Conservation (phyloP, 2,329 filamentous ascomycete genomes). For the Penicillium sp. region DNA sequence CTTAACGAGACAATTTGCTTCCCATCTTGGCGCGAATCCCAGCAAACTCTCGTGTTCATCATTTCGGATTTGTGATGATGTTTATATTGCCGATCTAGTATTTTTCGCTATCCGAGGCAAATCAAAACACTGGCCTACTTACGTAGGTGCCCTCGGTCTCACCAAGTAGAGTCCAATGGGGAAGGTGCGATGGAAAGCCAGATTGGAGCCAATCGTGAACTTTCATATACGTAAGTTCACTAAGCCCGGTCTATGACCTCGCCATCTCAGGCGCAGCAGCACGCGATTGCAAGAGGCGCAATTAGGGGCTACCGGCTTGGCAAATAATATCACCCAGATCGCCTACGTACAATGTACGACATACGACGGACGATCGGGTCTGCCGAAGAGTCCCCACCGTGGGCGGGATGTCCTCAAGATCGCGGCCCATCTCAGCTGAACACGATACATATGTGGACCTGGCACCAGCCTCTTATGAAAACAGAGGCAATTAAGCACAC, state of each 20-base stretch:
- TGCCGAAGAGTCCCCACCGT: not conserved
- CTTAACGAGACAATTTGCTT: constrained; percentile 6
- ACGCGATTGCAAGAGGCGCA: constrained; percentile 8
- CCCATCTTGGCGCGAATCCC: constrained; percentile 23
- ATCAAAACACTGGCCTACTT: not conserved
- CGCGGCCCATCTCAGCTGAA: constrained; percentile 1
- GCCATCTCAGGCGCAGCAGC: not conserved
- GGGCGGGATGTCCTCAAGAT: not conserved
- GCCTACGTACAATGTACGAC: not conserved
- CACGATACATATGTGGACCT: not conserved
- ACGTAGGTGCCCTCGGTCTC: not conserved
- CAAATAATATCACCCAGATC: constrained; percentile 1
- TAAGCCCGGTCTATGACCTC: constrained; percentile 3
- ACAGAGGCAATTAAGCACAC: not conserved
- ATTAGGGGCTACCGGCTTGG: not conserved
- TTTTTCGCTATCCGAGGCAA: constrained; percentile 8
- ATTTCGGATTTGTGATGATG: constrained; percentile 20
- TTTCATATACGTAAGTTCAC: not conserved
- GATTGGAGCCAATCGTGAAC: not conserved
- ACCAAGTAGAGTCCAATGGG: not conserved
- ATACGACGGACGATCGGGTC: not conserved
- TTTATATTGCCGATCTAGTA: constrained; percentile 27
- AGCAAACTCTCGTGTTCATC: constrained; percentile 23
- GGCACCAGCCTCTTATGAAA: not conserved
- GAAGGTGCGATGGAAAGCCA: not conserved